phyloP scores from a whole-genome alignment of 257 asterid genomes.

The Knoxia roxburghii region DNA sequence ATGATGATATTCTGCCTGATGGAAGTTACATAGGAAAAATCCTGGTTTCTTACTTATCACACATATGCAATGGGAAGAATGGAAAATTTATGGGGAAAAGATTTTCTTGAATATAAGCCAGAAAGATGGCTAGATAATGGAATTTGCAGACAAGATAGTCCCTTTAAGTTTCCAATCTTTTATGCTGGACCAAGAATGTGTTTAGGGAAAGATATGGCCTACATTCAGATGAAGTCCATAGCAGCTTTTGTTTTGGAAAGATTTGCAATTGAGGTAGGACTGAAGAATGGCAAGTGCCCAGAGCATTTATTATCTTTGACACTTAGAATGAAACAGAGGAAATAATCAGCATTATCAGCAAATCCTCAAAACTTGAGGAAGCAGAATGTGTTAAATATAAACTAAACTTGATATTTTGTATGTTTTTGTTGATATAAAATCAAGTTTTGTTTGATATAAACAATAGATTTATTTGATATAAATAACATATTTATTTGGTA shows the following conservation, averaged over 20 bases:
- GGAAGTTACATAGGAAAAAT: slow-evolving; percentile 64
- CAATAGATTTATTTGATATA: too few species aligned
- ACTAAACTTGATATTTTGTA: too few species aligned
- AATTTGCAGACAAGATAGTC: slow-evolving; percentile 48
- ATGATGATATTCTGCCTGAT: slow-evolving; percentile 64
- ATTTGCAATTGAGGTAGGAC: slow-evolving; percentile 38
- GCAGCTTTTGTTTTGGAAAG: slow-evolving; percentile 71
- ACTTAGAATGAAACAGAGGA: slow-evolving; percentile 65
- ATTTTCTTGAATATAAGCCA: slow-evolving; percentile 68
- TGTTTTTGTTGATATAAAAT: too few species aligned
- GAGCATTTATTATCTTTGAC: slow-evolving; percentile 65
- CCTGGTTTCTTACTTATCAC: slow-evolving; percentile 58
- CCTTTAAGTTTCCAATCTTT: slow-evolving; percentile 66
- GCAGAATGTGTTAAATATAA: too few species aligned
- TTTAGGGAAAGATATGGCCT: slow-evolving; percentile 90
- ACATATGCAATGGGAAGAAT: slow-evolving; percentile 86
- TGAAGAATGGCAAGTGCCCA: slow-evolving; percentile 55
- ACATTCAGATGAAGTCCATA: slow-evolving; percentile 82
- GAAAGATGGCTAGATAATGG: slow-evolving; percentile 97
- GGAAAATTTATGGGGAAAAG: slow-evolving; percentile 76
- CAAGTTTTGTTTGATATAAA: too few species aligned
- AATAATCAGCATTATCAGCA: too few species aligned
- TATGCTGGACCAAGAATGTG: slow-evolving; percentile 91
- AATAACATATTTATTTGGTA: too few species aligned
- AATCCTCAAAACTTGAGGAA: too few species aligned